Evolutionary conservation across 208 protist genomes (phyloP).

Genomic region (Trypanosoma conorhini): DNA sequence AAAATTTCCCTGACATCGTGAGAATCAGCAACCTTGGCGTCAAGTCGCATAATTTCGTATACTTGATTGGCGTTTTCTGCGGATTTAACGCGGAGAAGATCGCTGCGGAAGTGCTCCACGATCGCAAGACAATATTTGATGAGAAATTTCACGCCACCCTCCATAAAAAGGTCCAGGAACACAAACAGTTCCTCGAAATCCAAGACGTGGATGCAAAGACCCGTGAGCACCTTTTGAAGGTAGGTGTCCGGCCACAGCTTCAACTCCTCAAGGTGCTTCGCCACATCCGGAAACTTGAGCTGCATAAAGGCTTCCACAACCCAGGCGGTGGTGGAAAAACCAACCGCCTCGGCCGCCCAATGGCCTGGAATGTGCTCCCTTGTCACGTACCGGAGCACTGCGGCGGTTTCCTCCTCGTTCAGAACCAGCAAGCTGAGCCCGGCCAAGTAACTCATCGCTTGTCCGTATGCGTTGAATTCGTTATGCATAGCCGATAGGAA

Average conservation of each 20-base stretch:
- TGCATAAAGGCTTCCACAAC: constrained; percentile 87
- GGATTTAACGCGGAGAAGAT: constrained; percentile 64
- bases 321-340: constrained; percentile 85
- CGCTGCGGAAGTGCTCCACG: constrained; percentile 79
- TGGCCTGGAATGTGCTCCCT: constrained; percentile 83
- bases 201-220: constrained; percentile 90
- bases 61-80: constrained; percentile 54
- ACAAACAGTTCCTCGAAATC: constrained; percentile 79
- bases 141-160: constrained; percentile 72
- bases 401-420: constrained; percentile 81
- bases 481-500: constrained; percentile 83
- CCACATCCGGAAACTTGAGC: constrained; percentile 65
- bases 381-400: constrained; percentile 75
- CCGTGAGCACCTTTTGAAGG: constrained; percentile 90
- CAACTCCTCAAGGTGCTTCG: constrained; percentile 69
- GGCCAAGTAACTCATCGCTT: constrained; percentile 90
- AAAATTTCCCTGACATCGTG: constrained; percentile 70
- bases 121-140: constrained; percentile 85
- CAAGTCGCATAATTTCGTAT: constrained; percentile 90
- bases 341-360: constrained; percentile 86
- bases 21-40: constrained; percentile 50
- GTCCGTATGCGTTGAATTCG: constrained; percentile 83
- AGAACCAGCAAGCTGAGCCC: constrained; percentile 82
- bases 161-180: constrained; percentile 88
- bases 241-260: constrained; percentile 93